Conservation (phyloP, 116 monocot species). For the Trichopus zeylanicus region DNA sequence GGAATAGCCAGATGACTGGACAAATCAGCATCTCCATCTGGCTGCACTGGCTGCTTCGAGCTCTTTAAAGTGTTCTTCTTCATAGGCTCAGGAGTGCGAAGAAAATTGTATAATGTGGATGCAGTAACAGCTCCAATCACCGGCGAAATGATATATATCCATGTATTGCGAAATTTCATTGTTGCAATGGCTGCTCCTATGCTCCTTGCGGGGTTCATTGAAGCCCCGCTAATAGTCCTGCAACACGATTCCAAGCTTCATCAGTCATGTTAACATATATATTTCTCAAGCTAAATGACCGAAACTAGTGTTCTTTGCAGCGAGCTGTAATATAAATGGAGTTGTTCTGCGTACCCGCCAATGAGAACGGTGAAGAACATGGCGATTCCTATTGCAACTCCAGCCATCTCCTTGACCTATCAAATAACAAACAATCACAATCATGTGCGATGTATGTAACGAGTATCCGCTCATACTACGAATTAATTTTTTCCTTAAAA, state of each 20-base stretch:
- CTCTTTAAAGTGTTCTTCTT: no score
- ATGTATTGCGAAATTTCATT: neutral
- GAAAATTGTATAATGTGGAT: neutral
- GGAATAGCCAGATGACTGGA: no score
- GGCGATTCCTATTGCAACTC: conserved; percentile 12
- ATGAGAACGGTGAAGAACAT: neutral
- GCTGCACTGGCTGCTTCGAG: no score
- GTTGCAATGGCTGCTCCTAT: conserved; percentile 12
- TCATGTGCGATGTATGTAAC: no score
- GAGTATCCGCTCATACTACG: no score
- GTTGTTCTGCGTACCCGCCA: conserved; percentile 9
- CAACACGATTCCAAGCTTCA: neutral
- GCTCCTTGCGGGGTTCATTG: conserved; percentile 24
- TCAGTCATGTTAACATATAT: no score
- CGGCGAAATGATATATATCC: conserved; percentile 14
- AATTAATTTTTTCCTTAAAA: no score
- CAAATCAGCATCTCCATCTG: no score
- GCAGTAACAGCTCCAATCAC: conserved; percentile 4
- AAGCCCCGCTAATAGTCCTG: conserved; percentile 6
- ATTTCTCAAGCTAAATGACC: neutral
- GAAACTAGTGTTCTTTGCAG: no score
- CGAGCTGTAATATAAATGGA: no score
- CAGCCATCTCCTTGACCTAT: neutral
- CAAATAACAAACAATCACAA: no score
- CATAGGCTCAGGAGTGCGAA: neutral